Base-by-base conservation (phyloP, 768 basidiomycete genomes). In the Mycena metata region DNA sequence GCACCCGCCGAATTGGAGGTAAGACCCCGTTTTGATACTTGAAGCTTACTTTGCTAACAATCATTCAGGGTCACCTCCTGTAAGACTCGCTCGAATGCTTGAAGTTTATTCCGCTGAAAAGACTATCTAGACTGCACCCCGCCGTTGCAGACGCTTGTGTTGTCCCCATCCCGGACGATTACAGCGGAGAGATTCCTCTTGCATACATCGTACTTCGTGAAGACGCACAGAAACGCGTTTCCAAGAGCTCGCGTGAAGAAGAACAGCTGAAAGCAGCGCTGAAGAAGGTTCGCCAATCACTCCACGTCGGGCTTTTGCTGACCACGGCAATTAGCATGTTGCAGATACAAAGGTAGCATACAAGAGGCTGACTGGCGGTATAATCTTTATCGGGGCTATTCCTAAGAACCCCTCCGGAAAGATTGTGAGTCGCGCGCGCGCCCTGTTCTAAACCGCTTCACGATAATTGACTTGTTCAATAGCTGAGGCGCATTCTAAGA, bases 401-500 rank as follows among this genome's bases (percentile, higher is more conserved):
- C 91, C 91, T 3, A 91, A 89, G 82, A 91, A 90, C 71, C 88
- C 90, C 3, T 89, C 89, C 24, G 91, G 91, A n/a, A 91, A 91
- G 75, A 82, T 90, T 51, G 83, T 90, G 36, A 76, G 87, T n/a
- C n/a, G n/a, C n/a, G n/a, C n/a, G n/a, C n/a, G n/a, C n/a, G n/a
- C n/a, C n/a, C n/a, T n/a, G n/a, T n/a, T n/a, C n/a, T n/a, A n/a
- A 30, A 30, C 30, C 30, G 30, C 30, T 30, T 30, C 30, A 6
- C 30, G 30, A 30, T 30, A 30, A 30, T 6, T 39, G 39, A 39
- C 39, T 10, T 39, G 39, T 39, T 15, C 39, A 10, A 39, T 11
- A 84, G 83, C 78, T 87, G 63, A 82, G 86, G 51, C 85, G 89
- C 35, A 77, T 89, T 13, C 76, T 91, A 24, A 80, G 89, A 41